Evolutionary conservation across 495 filamentous ascomycete species (phyloP), one percentile per base, ranked within the genome.

Genomic region (Aspergillus egyptiacus): DNA sequence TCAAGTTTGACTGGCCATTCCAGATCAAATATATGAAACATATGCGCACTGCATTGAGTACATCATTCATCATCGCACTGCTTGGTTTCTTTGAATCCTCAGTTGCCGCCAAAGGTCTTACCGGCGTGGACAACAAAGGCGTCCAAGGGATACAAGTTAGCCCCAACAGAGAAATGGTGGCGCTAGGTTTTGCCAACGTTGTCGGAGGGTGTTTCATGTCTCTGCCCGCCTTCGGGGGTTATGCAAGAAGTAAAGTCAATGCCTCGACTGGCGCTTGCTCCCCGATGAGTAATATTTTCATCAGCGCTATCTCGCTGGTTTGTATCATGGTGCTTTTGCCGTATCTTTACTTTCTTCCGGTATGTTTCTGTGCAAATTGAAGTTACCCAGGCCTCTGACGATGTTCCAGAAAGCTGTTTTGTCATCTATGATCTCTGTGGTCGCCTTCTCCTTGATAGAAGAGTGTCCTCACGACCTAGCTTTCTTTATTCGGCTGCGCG

Each of bases 1-100:
- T 97, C 64, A 71, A 77, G 0, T 90, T 96, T 58, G 77, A 84
- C 43, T 96, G 89, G 77, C 94, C 93, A 0, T 89, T 96, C 63
- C 78, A 82, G 36, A 62, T 80, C 11, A 67, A 76, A 20, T 77
- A 91, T 46, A 82, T 96, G 72, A 76, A 82, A 11, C 82, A 95
- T 58, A 81, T 95, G 33, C 81, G 83, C n/a, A 84, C 90, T 46
- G 85, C 89, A 11, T 83, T 96, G 77, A 83, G 86, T 49, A 96
- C 94, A 1, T 84, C 93, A 0, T 95, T 99, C 56, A 72, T 97
- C 24, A 96, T 99, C 46, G 88, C 90, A 3, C 74, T 99, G 17
- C 80, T 99, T 6, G 93, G 93, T 15, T 99, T 99, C 73, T 99
- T 99, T 57, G 93, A 99, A 71, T 95, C 88, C 20, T 95, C 90